Conservation (phyloP, 148 eudicot species). For the Nyssa sinensis region DNA sequence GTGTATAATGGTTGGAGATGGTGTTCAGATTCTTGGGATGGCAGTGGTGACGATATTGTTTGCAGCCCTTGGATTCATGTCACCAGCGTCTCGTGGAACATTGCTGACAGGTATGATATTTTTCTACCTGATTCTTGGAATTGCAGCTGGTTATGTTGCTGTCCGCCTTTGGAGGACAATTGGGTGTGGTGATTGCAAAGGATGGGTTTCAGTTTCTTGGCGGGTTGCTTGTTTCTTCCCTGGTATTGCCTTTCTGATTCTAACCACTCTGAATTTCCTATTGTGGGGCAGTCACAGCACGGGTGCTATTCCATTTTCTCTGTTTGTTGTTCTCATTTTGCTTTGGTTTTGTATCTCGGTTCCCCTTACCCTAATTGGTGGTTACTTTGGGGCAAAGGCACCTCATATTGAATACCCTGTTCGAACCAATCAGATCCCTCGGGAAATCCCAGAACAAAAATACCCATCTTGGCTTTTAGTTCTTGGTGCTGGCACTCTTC, state of each 20-base stretch:
- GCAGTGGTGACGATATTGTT: conserved; percentile 35
- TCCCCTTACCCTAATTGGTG: conserved; percentile 25
- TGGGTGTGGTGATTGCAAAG: conserved; percentile 28
- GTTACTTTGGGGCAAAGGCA: conserved; percentile 30
- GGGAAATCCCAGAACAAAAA: conserved; percentile 37
- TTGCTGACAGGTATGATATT: conserved; percentile 31
- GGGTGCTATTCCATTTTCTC: conserved; percentile 26
- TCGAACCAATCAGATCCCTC: too few relatives aligned
- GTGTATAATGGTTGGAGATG: conserved; percentile 36
- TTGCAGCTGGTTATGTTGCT: conserved; percentile 34
- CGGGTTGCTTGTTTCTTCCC: conserved; percentile 40
- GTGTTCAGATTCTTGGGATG: conserved; percentile 40
- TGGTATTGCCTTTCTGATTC: conserved; percentile 32
- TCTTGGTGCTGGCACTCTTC: too few relatives aligned
- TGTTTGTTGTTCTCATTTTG: conserved; percentile 23
- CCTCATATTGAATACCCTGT: too few relatives aligned
- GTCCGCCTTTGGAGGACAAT: conserved; percentile 42
- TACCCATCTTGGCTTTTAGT: conserved; percentile 43
- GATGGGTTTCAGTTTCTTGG: conserved; percentile 41
- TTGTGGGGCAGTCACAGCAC: conserved; percentile 31
- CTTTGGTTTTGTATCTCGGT: conserved; percentile 31
- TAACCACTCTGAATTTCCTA: conserved; percentile 26
- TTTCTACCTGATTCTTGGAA: conserved; percentile 38
- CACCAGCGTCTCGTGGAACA: conserved; percentile 41
- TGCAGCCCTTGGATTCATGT: conserved; percentile 44